Evolutionary conservation across 441 rosid genomes (phyloP).

Genomic region (Cnidoscolus chayamansa): DNA sequence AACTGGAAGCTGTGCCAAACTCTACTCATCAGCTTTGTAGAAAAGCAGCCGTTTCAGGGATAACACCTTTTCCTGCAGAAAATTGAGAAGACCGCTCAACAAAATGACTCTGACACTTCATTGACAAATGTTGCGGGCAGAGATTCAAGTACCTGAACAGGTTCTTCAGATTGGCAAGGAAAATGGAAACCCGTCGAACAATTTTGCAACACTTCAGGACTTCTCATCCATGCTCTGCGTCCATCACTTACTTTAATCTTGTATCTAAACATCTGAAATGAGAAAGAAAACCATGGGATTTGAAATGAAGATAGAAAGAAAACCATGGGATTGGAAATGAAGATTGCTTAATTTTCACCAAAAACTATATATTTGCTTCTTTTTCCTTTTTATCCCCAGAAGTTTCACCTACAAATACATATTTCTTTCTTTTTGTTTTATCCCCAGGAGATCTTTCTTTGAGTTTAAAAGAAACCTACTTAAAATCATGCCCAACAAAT

Average conservation of each 20-base stretch:
- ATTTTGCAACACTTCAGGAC: slow-evolving; percentile 67
- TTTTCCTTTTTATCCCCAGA: neutral
- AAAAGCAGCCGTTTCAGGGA: slow-evolving; percentile 56
- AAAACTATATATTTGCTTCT: too few species aligned
- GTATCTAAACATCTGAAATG: slow-evolving; percentile 65
- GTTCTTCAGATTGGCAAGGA: slow-evolving; percentile 40
- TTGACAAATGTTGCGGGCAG: neutral
- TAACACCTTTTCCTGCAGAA: slow-evolving; percentile 52
- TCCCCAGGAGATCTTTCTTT: neutral
- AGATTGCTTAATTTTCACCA: neutral
- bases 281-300: slow-evolving; percentile 29
- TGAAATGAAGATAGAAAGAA: slow-evolving; percentile 25
- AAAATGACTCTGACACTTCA: neutral
- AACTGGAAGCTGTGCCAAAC: slow-evolving; percentile 9
- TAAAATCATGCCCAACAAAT: neutral
- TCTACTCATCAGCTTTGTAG: slow-evolving; percentile 47
- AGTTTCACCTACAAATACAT: neutral
- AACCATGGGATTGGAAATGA: neutral
- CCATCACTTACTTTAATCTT: slow-evolving; percentile 76
- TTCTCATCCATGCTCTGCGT: slow-evolving; percentile 81
- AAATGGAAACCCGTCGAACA: slow-evolving; percentile 81
- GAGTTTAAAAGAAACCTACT: neutral
- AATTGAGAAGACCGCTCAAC: neutral
- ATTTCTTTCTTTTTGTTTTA: neutral
- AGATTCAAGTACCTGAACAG: slow-evolving; percentile 40